A percentile compares a stretch with the other conserved stretches of the same genome.
These are phyloP conservation scores for Solanum piurae DNA, from an alignment of 257 asterid genomes.

Conservation along the genomic window DNA sequence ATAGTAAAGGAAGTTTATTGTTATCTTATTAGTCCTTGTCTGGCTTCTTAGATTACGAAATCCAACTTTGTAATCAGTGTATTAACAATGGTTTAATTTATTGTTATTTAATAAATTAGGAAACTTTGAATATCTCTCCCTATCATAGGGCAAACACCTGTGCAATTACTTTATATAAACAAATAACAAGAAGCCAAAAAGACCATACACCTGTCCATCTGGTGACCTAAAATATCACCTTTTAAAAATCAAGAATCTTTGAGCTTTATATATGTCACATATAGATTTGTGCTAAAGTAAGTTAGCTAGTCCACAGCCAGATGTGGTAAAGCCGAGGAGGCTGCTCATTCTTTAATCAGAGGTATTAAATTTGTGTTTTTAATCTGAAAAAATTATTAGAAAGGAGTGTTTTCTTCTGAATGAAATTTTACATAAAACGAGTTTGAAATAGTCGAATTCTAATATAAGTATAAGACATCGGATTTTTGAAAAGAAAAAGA, in stretches of 20 bases:
- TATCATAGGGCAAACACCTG: background rate
- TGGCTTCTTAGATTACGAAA: background rate
- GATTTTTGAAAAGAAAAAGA: too few relatives aligned
- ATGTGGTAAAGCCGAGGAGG: too few relatives aligned
- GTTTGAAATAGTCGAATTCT: too few relatives aligned
- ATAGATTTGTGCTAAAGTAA: background rate
- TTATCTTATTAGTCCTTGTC: background rate
- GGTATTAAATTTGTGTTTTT: too few relatives aligned
- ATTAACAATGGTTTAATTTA: background rate
- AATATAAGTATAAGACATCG: too few relatives aligned
- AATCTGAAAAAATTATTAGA: too few relatives aligned
- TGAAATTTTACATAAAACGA: too few relatives aligned
- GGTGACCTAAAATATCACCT: background rate
- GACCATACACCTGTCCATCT: background rate
- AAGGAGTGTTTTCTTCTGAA: rapidly evolving
- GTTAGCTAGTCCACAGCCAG: background rate
- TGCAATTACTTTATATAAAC: background rate
- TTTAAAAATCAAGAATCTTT: background rate
- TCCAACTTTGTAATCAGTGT: background rate
- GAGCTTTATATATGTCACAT: background rate
- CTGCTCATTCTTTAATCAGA: too few relatives aligned
- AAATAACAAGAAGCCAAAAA: background rate
- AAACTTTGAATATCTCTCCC: background rate
- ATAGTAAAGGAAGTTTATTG: background rate
- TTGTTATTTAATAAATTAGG: background rate